A percentile compares a stretch with the other conserved stretches of the same genome.
Conservation (phyloP, 2,329 filamentous ascomycete species). For the Venturia asperata region DNA sequence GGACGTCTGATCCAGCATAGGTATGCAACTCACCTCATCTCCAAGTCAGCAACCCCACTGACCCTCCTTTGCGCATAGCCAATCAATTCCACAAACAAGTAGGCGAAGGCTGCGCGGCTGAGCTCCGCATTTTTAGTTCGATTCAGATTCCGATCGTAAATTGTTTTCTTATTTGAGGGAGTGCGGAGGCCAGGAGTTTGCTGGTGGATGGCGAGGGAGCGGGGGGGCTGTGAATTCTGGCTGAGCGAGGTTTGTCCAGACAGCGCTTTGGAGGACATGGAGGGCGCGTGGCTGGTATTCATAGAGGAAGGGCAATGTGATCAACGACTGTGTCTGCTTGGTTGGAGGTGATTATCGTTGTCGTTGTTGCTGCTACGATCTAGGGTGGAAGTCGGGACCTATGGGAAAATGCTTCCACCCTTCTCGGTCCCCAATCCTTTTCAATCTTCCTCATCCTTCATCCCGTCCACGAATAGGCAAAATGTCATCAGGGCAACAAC, state of each 20-base stretch:
- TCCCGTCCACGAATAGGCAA: no score
- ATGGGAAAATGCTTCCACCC: no score
- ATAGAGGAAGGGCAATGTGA: no score
- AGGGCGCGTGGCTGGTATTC: not conserved
- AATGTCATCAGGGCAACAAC: no score
- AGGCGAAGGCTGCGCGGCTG: constrained; percentile 89
- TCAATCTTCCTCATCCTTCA: no score
- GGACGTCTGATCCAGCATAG: no score
- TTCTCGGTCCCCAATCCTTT: no score
- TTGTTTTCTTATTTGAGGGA: constrained; percentile 90
- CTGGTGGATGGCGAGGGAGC: not conserved
- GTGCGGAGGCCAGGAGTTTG: constrained; percentile 60
- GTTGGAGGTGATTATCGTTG: no score
- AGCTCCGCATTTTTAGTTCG: constrained; percentile 81
- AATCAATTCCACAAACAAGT: constrained; percentile 94
- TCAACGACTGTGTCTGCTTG: not conserved
- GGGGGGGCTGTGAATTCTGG: not conserved
- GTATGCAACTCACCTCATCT: constrained; percentile 60
- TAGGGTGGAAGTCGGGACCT: no score
- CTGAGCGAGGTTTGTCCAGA: not conserved
- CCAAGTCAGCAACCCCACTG: constrained; percentile 86
- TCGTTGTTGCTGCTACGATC: no score
- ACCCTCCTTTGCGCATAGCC: constrained; percentile 86
- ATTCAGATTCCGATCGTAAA: constrained; percentile 94
- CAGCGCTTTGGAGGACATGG: not conserved